phyloP scores from a whole-genome alignment of 2,329 filamentous ascomycete species.

The Teratosphaeria zuluensis region DNA sequence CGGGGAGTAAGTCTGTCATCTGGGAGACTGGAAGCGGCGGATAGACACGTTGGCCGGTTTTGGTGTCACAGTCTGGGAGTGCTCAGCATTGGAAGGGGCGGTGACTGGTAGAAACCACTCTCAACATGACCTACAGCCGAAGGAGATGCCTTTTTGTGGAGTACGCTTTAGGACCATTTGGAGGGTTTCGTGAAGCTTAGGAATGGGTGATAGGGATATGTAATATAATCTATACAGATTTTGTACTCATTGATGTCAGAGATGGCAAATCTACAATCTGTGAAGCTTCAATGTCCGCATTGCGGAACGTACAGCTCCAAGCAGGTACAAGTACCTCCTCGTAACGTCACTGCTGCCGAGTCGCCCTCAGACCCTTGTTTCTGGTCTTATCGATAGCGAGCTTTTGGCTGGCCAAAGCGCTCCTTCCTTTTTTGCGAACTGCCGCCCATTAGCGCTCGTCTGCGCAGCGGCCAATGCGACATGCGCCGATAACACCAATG shows the following conservation, averaged over 20 bases:
- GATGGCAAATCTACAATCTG: too few relatives aligned
- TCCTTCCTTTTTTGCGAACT: not conserved
- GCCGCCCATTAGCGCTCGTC: not conserved
- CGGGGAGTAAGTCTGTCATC: conserved; percentile 21
- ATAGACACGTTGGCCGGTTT: conserved; percentile 27
- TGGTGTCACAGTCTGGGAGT: conserved; percentile 24
- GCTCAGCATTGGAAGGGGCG: conserved; percentile 1
- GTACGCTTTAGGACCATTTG: conserved; percentile 20
- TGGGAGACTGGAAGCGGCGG: conserved; percentile 16
- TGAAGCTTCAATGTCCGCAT: too few relatives aligned
- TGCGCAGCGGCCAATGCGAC: not conserved
- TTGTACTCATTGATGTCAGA: too few relatives aligned
- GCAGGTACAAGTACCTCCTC: not conserved
- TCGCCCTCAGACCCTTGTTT: not conserved
- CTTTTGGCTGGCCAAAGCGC: not conserved
- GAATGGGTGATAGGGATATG: too few relatives aligned
- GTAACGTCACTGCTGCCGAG: not conserved
- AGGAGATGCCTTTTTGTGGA: conserved; percentile 26
- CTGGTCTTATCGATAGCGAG: not conserved
- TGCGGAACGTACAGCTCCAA: too few relatives aligned
- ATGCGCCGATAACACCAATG: conserved; percentile 41
- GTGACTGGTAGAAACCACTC: not conserved
- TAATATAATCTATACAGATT: not conserved
- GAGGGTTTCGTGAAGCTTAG: not conserved
- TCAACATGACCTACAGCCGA: conserved; percentile 19